phyloP scores from a whole-genome alignment of 2,329 filamentous ascomycete species.

The Monosporascus sp. region DNA sequence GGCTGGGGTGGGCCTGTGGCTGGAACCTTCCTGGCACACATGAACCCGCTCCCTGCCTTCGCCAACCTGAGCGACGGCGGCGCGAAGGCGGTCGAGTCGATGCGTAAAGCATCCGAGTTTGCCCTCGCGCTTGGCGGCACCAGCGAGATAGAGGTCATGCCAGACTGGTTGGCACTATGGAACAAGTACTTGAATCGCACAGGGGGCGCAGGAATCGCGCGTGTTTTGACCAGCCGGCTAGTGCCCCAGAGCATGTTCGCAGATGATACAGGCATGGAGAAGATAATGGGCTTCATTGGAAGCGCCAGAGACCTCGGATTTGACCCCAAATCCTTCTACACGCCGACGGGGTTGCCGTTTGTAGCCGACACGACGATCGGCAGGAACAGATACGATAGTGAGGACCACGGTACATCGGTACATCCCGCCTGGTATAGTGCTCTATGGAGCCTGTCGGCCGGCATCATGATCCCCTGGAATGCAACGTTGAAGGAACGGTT shows the following conservation, averaged over 20 bases:
- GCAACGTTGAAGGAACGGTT: slow-evolving; percentile 13
- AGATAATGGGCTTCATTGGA: slow-evolving; percentile 8
- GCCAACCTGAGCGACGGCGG: slow-evolving; percentile 13
- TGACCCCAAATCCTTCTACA: slow-evolving; percentile 13
- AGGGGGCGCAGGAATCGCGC: slow-evolving; percentile 8
- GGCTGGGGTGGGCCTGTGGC: slow-evolving; percentile 18
- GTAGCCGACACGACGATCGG: slow-evolving; percentile 3
- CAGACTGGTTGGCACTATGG: slow-evolving; percentile 13
- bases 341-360: slow-evolving; percentile 14
- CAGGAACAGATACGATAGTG: neutral
- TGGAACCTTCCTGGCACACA: slow-evolving; percentile 15
- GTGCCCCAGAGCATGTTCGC: slow-evolving; percentile 12
- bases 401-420: slow-evolving; percentile 9
- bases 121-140: slow-evolving; percentile 12
- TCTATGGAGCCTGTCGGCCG: slow-evolving; percentile 12
- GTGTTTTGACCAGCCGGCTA: slow-evolving; percentile 12
- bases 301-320: slow-evolving; percentile 5
- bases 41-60: slow-evolving; percentile 13
- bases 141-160: slow-evolving; percentile 14
- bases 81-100: slow-evolving; percentile 7
- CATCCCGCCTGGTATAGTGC: slow-evolving; percentile 16
- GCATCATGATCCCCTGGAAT: slow-evolving; percentile 10
- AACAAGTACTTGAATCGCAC: slow-evolving; percentile 14
- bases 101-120: slow-evolving; percentile 12
- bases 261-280: slow-evolving; percentile 9